Evolutionary conservation across 768 basidiomycete species (phyloP).

Genomic region (Tricholoma sp.): DNA sequence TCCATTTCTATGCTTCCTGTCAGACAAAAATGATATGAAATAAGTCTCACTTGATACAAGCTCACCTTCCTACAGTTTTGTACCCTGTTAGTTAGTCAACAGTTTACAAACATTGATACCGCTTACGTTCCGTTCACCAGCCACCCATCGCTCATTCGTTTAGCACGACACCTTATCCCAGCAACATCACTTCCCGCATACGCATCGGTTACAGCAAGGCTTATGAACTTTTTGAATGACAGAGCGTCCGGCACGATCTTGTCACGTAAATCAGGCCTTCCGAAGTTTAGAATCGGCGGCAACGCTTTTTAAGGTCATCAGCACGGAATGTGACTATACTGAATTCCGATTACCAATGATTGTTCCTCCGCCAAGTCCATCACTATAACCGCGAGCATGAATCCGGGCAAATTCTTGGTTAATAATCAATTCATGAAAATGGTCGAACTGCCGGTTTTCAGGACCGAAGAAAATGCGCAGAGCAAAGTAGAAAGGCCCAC

Average conservation of each 20-base stretch:
- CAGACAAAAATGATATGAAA: not conserved
- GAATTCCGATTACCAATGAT: constrained; percentile 22
- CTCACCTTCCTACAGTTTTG: constrained; percentile 44
- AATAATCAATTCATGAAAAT: constrained; percentile 78
- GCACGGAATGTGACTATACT: not conserved
- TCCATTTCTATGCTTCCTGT: constrained; percentile 51
- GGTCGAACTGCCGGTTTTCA: constrained; percentile 48
- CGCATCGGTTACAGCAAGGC: constrained; percentile 80
- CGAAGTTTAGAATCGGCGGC: constrained; percentile 79
- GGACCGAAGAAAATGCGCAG: no score
- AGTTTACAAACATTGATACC: not conserved
- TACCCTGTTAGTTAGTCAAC: not conserved
- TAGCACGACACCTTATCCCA: constrained; percentile 67
- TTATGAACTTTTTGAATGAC: constrained; percentile 63
- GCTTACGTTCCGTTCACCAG: constrained; percentile 76
- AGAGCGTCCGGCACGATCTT: constrained; percentile 55
- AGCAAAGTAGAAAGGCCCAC: constrained; percentile 25
- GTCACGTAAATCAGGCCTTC: constrained; percentile 54
- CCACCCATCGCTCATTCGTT: constrained; percentile 67
- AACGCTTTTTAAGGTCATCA: constrained; percentile 34
- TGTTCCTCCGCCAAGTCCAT: constrained; percentile 57
- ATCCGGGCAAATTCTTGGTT: constrained; percentile 66
- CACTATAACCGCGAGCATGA: constrained; percentile 71
- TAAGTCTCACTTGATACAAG: constrained; percentile 12
- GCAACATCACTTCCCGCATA: constrained; percentile 76